Evolutionary conservation across 139 green algal genomes (phyloP).

Genomic region (Tetradesmus obliquus): DNA sequence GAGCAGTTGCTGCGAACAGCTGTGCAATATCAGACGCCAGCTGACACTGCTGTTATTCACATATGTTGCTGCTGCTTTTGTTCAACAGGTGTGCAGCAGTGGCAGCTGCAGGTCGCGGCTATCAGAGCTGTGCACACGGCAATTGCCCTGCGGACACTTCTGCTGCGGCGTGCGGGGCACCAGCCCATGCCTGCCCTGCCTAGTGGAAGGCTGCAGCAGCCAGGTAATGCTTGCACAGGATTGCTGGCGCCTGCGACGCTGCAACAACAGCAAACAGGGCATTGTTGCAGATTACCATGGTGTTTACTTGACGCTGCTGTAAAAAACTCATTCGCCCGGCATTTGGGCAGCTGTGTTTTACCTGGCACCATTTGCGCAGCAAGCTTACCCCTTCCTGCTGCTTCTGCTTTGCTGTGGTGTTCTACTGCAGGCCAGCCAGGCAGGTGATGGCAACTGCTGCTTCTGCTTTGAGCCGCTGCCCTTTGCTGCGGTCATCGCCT

Average conservation of each 20-base stretch:
- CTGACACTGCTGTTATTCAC: no score
- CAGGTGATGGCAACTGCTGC: constrained; percentile 29
- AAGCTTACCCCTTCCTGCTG: neutral
- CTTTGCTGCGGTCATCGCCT: neutral
- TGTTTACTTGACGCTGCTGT: neutral
- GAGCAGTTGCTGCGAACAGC: no score
- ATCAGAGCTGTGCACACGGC: constrained; percentile 2
- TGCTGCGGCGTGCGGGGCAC: constrained; percentile 27
- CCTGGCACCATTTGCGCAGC: no score
- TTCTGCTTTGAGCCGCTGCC: constrained; percentile 36
- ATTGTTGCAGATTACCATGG: neutral
- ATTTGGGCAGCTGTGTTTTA: no score
- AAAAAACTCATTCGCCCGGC: no score
- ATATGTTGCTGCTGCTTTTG: neutral
- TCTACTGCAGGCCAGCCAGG: neutral
- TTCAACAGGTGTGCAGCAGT: neutral
- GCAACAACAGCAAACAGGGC: neutral
- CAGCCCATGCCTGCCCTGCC: constrained; percentile 23
- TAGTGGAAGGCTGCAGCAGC: constrained; percentile 1
- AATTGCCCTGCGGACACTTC: constrained; percentile 32
- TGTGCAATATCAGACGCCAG: no score
- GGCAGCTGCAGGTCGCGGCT: neutral
- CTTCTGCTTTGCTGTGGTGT: neutral
- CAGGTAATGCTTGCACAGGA: neutral
- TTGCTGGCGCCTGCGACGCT: neutral